Evolutionary conservation across 495 filamentous ascomycete genomes (phyloP), one percentile per base, ranked within the genome.

Genomic region (Cladorrhinum samala): DNA sequence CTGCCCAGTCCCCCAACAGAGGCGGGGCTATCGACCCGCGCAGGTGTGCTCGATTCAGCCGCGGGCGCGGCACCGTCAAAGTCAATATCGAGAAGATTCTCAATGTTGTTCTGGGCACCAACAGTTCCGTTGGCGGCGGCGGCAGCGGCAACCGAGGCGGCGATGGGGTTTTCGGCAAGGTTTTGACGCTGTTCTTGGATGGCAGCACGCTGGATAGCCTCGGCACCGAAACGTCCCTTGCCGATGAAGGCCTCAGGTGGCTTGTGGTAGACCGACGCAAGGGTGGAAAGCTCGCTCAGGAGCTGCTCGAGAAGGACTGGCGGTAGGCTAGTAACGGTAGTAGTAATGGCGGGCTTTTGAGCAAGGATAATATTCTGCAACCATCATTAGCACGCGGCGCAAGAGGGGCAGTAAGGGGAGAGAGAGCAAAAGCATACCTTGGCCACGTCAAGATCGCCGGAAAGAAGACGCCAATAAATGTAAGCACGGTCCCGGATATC

Each of bases 181-280:
- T 96, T 89, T 65, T 96, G 83, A 53, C 87, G 79, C 77, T 95
- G 89, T 74, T 94, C 91, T 78, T 95, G 92, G 59, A 98, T 97
- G 53, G 93, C 93, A 38, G 92, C 90, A 59, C 86, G 85, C 70
- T 97, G 93, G 61, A 97, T 89, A 48, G 89, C 91, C 63, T 96
- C 92, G 38, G 92, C 91, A 47, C 91, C 91, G 59, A 88, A 95
- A 23, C 92, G 83, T 52, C 93, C 93, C 64, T 95, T 88, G 59
- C 93, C 94, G 51, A 97, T 85, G 73, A 98, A 97, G 4, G 90
- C 90, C 73, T 93, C 89, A 36, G 93, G 89, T 14, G 91, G 91
- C 72, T 96, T 97, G 78, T 97, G 93, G 72, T 98, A 98, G n/a
- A 98, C 93, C 11, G 92, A 96, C 1, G 93, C 90, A 18, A 98